phyloP scores from a whole-genome alignment of 108 stramenopile genomes.

The Cyclostephanos tholiformis region DNA sequence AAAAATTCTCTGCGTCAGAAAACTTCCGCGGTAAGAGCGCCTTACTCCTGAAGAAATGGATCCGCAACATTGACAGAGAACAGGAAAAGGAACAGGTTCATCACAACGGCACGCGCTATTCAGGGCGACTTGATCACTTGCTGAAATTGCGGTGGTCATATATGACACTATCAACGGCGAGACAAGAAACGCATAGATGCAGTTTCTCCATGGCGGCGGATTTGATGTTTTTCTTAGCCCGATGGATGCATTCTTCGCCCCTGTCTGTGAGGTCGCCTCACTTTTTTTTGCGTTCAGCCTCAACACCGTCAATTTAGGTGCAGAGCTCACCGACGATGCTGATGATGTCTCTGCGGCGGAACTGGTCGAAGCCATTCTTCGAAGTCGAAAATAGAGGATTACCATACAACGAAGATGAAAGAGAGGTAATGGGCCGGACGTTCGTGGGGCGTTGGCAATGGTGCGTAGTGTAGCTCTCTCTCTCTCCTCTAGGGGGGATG shows the following conservation, averaged over 20 bases:
- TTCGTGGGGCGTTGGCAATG: no score
- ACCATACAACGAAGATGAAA: no score
- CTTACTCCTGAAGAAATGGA: neutral
- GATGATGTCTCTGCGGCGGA: neutral
- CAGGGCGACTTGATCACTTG: neutral
- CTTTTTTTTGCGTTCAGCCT: neutral
- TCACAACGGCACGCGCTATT: neutral
- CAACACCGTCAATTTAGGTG: neutral
- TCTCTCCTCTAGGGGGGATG: no score
- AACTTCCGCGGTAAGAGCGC: neutral
- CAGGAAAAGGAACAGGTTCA: neutral
- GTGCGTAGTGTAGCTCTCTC: no score
- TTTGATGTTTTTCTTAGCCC: neutral
- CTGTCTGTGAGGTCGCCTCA: neutral
- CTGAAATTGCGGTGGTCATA: neutral
- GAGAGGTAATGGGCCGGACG: no score
- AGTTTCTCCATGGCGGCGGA: conserved; percentile 5
- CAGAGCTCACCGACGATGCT: neutral
- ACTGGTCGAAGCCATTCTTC: neutral
- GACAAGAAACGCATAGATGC: neutral
- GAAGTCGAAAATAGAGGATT: no score
- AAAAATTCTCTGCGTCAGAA: neutral
- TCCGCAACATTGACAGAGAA: neutral
- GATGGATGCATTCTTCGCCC: neutral
- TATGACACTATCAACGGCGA: neutral